These are phyloP conservation scores for Exophiala dermatitidis DNA, from an alignment of 2,329 filamentous ascomycete genomes.

Conservation along the genomic window DNA sequence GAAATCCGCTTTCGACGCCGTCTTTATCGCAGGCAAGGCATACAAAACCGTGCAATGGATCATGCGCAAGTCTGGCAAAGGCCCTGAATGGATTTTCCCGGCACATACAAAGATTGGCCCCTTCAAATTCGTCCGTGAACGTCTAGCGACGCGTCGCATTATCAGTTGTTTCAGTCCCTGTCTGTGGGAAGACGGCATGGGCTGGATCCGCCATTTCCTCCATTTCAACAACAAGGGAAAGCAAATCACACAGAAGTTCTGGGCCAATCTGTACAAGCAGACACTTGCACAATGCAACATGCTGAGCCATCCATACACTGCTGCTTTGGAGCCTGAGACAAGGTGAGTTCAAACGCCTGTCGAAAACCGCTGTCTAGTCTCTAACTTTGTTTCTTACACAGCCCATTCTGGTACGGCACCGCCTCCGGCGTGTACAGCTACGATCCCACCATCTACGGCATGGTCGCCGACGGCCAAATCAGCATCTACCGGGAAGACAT, in stretches of 20 bases:
- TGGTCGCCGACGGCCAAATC: constrained; percentile 49
- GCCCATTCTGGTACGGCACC: constrained; percentile 48
- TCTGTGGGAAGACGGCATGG: constrained; percentile 56
- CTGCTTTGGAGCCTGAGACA: constrained; percentile 37
- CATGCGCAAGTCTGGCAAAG: constrained; percentile 38
- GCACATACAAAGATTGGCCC: constrained; percentile 34
- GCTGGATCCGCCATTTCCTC: constrained; percentile 40
- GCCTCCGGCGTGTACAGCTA: constrained; percentile 57
- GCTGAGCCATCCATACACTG: constrained; percentile 38
- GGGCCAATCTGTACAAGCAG: constrained; percentile 46
- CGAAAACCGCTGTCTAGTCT: too few relatives aligned
- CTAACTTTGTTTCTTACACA: not conserved
- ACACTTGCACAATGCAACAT: constrained; percentile 43
- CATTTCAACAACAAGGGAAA: constrained; percentile 48
- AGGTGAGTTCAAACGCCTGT: constrained; percentile 19
- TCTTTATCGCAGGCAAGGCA: constrained; percentile 53
- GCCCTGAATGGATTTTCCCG: constrained; percentile 34
- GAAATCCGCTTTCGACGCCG: constrained; percentile 60
- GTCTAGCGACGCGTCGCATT: constrained; percentile 58
- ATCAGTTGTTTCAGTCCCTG: constrained; percentile 70
- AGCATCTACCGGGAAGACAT: constrained; percentile 52
- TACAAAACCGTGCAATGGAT: constrained; percentile 45
- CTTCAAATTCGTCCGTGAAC: constrained; percentile 60
- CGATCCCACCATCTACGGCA: constrained; percentile 49
- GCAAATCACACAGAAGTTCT: constrained; percentile 45